phyloP scores from a whole-genome alignment of 2,329 filamentous ascomycete genomes.

The Aureobasidium melanogenum region DNA sequence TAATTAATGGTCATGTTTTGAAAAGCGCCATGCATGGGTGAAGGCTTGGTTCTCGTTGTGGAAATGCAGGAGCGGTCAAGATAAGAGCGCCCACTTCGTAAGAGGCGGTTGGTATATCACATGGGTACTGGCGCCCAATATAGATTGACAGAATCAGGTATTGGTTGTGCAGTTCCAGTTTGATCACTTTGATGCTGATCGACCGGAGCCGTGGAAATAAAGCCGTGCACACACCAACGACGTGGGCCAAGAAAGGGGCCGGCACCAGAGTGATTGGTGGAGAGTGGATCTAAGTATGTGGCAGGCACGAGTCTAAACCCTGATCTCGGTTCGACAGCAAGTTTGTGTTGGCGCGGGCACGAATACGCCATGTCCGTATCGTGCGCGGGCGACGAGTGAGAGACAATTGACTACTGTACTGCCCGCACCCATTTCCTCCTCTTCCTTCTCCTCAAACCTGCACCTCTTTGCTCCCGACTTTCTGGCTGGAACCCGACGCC shows the following conservation, averaged over 20 bases:
- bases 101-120: background rate
- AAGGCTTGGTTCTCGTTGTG: background rate
- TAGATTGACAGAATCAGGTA: background rate
- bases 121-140: background rate
- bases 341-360: constrained; percentile 1
- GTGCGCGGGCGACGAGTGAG: background rate
- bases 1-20: background rate
- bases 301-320: background rate
- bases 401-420: background rate
- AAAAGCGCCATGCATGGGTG: background rate
- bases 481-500: background rate
- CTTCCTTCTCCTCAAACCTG: background rate
- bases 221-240: background rate
- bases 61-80: background rate
- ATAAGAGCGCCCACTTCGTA: background rate
- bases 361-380: background rate
- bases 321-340: background rate
- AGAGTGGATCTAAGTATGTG: background rate
- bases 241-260: background rate
- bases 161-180: background rate
- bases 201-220: background rate
- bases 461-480: background rate
- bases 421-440: background rate
- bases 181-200: constrained; percentile 9
- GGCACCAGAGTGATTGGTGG: background rate